Conservation (phyloP, 2,329 filamentous ascomycete species). For the Pseudogymnoascus verrucosus region DNA sequence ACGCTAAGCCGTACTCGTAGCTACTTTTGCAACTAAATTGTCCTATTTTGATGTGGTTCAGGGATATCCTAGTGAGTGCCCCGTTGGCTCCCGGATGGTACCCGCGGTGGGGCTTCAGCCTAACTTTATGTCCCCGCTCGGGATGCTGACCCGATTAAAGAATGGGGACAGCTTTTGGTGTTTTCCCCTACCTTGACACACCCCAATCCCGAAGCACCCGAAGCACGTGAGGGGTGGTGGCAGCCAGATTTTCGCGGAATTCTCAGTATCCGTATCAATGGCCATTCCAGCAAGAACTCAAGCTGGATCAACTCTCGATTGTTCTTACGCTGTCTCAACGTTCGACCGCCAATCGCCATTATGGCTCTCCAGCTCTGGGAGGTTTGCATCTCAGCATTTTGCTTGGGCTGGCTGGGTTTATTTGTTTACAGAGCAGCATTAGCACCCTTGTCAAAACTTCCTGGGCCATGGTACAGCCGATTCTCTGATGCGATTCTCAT, state of each 20-base stretch:
- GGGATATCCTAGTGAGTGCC: not conserved
- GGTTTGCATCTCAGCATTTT: not conserved
- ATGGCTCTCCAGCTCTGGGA: not conserved
- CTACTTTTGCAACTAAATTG: not conserved
- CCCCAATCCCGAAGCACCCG: not conserved
- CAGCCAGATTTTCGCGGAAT: not conserved
- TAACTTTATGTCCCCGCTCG: not conserved
- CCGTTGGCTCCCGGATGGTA: not conserved
- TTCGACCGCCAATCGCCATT: not conserved
- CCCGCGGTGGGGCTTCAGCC: not conserved
- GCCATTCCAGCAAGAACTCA: not conserved
- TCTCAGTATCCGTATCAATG: not conserved
- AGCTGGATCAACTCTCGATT: not conserved
- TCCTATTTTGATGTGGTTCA: not conserved
- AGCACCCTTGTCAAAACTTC: conserved; percentile 19
- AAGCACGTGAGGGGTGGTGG: not conserved
- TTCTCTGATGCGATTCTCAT: conserved; percentile 20
- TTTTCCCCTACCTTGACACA: not conserved
- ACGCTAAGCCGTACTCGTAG: not conserved
- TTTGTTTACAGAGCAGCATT: conserved; percentile 1
- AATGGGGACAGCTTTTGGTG: not conserved
- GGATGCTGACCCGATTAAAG: not conserved
- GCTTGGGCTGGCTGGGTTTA: not conserved
- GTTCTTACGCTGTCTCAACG: not conserved
- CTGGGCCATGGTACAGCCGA: conserved; percentile 19